These are phyloP conservation scores for Naegleria gruberi DNA, from an alignment of 208 protist genomes.

Conservation along the genomic window DNA sequence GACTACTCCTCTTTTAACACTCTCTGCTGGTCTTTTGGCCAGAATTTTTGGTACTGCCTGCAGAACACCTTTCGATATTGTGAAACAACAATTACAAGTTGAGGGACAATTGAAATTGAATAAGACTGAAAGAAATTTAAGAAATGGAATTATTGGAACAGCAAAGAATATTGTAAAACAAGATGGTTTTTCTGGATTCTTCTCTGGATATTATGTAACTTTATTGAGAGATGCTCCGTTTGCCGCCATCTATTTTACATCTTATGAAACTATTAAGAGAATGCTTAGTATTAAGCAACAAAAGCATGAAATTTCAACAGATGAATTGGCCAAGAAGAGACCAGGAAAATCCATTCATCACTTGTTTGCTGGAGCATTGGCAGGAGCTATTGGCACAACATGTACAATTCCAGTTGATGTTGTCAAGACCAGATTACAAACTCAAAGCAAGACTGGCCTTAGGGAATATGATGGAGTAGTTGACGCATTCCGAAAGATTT, in stretches of 20 bases:
- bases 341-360: constrained; percentile 6
- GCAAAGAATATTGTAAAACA: background rate
- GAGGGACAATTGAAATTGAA: background rate
- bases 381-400: background rate
- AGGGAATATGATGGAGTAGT: constrained; percentile 15
- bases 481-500: constrained; percentile 10
- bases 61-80: constrained; percentile 24
- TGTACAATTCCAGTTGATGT: background rate
- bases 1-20: background rate
- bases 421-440: constrained; percentile 25
- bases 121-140: background rate
- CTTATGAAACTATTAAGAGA: constrained; percentile 18
- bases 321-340: background rate
- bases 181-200: background rate
- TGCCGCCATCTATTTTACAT: constrained; percentile 25
- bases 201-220: constrained; percentile 2
- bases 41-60: constrained; percentile 22
- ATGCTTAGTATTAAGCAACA: background rate
- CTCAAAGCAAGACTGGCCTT: background rate
- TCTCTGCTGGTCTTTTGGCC: background rate
- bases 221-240: constrained; percentile 24
- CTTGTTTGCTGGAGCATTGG: background rate
- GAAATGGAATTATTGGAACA: background rate
- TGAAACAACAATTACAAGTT: constrained; percentile 27
- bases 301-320: background rate